Conservation (phyloP, 1,284 basidiomycete species). For the Sanghuangporus baumii region DNA sequence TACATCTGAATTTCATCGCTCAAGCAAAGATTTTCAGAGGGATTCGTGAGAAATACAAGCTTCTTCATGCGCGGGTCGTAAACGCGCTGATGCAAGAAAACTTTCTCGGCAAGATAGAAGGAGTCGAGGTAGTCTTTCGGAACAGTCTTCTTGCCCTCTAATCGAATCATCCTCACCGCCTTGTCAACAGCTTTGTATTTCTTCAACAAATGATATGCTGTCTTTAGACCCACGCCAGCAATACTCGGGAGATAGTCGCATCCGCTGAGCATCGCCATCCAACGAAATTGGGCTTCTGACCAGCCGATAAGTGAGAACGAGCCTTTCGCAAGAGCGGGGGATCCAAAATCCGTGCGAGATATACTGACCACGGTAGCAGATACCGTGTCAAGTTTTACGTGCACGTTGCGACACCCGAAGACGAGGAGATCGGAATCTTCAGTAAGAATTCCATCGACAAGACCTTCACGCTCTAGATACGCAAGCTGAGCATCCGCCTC, state of each 20-base stretch:
- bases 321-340: constrained; percentile 46
- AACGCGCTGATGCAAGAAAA: constrained; percentile 92
- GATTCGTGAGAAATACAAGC: constrained; percentile 66
- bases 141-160: constrained; percentile 84
- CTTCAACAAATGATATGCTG: constrained; percentile 79
- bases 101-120: constrained; percentile 82
- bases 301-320: constrained; percentile 83
- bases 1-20: constrained; percentile 48
- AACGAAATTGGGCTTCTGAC: constrained; percentile 85
- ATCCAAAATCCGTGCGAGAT: constrained; percentile 71
- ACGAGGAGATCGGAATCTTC: constrained; percentile 98
- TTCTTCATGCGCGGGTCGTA: constrained; percentile 69
- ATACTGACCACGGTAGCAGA: constrained; percentile 77
- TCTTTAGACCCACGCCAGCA: constrained; percentile 91
- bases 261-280: constrained; percentile 95
- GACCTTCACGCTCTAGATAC: constrained; percentile 78
- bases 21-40: constrained; percentile 31
- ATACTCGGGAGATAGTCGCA: constrained; percentile 97
- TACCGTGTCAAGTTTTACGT: constrained; percentile 80
- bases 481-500: constrained; percentile 98
- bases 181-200: constrained; percentile 87
- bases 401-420: constrained; percentile 85
- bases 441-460: constrained; percentile 92
- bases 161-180: constrained; percentile 71
- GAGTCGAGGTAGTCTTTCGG: constrained; percentile 72